Base-by-base conservation (phyloP, 495 filamentous ascomycete species). In the Penicillium simplicissimum region DNA sequence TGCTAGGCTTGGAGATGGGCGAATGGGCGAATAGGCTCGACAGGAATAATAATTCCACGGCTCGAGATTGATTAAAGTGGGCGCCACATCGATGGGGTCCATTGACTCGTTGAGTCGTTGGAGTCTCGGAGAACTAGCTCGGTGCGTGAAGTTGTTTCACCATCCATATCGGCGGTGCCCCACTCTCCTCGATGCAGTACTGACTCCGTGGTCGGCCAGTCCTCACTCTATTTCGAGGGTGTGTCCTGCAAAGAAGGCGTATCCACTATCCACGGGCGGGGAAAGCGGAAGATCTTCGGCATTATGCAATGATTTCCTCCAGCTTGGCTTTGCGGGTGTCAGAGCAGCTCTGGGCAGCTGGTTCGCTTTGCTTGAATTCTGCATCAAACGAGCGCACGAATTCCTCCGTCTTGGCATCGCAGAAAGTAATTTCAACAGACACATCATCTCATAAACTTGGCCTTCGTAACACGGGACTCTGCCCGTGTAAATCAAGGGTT, bases 141-240 rank as follows among this genome's bases (percentile, higher is more conserved):
- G 57, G 65, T 59, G 62, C 55, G 17, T 66, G 67, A 63, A 59
- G 34, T 52, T 64, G 67, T 70, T 63, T 70, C 67, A 70, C 35
- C 25, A 51, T 57, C 9, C 9, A 4, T n/a, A 49, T 34, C 54
- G 40, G 53, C n/a, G 38, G 6, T 28, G 64, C 57, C 60, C 67
- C 67, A 70, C 67, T 28, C n/a, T 52, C 19, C 63, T 38, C 40
- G 19, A 61, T 64, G 23, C 33, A 66, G 59, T 61, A 55, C 11
- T 55, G 57, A 45, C 53, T 65, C 65, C 65, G 64, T 23, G 47
- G 53, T 25, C 60, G 53, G 55, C 55, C 28, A 15, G 55, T 58
- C 60, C 48, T 52, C 55, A 38, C 52, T 55, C 53, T 56, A 55
- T 55, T 63, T 63, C 43, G 14, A 47, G 23, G 33, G 21, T 48